Evolutionary conservation across 805 yeast species (phyloP).

Genomic region (Ogataea pilisensis): DNA sequence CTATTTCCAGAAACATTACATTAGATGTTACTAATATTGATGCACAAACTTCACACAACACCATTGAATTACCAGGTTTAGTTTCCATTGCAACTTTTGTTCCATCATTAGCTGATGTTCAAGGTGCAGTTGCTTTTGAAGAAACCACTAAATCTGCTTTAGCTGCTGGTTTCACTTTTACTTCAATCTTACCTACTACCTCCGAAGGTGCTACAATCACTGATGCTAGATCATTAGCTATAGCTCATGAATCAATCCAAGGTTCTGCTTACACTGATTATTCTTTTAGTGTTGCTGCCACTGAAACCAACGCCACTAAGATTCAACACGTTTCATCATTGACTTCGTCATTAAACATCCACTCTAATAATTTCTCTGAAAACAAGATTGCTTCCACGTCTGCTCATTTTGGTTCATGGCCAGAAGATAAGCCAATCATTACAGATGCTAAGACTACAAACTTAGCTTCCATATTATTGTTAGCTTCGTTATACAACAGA

Average conservation of each 20-base stretch:
- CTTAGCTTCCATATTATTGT: constrained; percentile 83
- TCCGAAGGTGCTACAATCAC: constrained; percentile 57
- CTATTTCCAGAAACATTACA: constrained; percentile 68
- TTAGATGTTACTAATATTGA: constrained; percentile 74
- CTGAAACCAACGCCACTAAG: constrained; percentile 59
- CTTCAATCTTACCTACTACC: constrained; percentile 73
- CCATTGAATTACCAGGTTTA: constrained; percentile 80
- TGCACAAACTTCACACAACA: constrained; percentile 85
- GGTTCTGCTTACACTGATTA: constrained; percentile 74
- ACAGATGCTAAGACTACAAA: constrained; percentile 92
- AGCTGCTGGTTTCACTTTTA: constrained; percentile 85
- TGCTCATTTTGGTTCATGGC: constrained; percentile 81
- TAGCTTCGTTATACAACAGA: constrained; percentile 84
- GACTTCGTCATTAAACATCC: constrained; percentile 79
- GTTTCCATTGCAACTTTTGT: constrained; percentile 77
- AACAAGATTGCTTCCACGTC: constrained; percentile 75
- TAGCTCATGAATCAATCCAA: constrained; percentile 52
- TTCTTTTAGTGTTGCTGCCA: constrained; percentile 79
- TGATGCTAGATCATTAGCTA: constrained; percentile 61
- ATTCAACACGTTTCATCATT: constrained; percentile 57
- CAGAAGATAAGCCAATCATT: constrained; percentile 73
- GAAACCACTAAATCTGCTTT: constrained; percentile 66
- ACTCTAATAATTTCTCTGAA: constrained; percentile 67
- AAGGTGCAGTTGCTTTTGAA: constrained; percentile 55
- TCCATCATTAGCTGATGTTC: constrained; percentile 53